phyloP scores from a whole-genome alignment of 805 yeast genomes.

The Schizosaccharomyces osmophilus region DNA sequence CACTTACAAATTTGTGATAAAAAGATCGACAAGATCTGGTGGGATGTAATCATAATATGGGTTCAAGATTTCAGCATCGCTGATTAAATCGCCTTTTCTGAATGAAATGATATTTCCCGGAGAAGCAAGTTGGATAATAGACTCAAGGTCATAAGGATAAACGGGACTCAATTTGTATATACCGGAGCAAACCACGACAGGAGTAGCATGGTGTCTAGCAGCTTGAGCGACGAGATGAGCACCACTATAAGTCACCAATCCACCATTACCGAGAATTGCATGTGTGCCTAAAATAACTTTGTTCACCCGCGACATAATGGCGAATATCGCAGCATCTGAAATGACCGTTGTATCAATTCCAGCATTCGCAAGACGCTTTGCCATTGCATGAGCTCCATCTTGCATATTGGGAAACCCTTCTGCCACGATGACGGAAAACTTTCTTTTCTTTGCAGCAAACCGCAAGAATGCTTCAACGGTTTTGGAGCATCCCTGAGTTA shows the following conservation, averaged over 20 bases:
- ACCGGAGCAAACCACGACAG: slow-evolving; percentile 88
- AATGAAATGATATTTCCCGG: slow-evolving; percentile 71
- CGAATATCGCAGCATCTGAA: slow-evolving; percentile 80
- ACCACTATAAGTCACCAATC: slow-evolving; percentile 72
- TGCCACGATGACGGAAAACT: slow-evolving; percentile 67
- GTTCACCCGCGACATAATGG: slow-evolving; percentile 92
- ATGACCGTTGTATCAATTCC: slow-evolving; percentile 75
- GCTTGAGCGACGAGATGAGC: slow-evolving; percentile 83
- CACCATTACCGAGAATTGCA: slow-evolving; percentile 82
- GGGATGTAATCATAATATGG: slow-evolving; percentile 77
- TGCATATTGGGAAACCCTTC: slow-evolving; percentile 81
- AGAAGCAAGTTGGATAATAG: slow-evolving; percentile 72
- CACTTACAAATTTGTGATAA: slow-evolving; percentile 56
- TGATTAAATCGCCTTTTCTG: slow-evolving; percentile 35
- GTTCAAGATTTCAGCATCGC: slow-evolving; percentile 57
- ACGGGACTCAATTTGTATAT: slow-evolving; percentile 76
- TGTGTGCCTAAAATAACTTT: slow-evolving; percentile 84
- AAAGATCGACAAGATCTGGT: slow-evolving; percentile 84
- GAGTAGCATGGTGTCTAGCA: slow-evolving; percentile 87
- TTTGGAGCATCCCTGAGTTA: slow-evolving; percentile 81
- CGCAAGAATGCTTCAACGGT: slow-evolving; percentile 71
- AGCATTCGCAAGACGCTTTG: slow-evolving; percentile 52
- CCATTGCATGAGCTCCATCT: slow-evolving; percentile 52
- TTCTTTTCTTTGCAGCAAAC: slow-evolving; percentile 71
- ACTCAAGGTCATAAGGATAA: slow-evolving; percentile 71